phyloP scores from a whole-genome alignment of 225 moss, liverwort and hornwort genomes.

The Asterella californica region DNA sequence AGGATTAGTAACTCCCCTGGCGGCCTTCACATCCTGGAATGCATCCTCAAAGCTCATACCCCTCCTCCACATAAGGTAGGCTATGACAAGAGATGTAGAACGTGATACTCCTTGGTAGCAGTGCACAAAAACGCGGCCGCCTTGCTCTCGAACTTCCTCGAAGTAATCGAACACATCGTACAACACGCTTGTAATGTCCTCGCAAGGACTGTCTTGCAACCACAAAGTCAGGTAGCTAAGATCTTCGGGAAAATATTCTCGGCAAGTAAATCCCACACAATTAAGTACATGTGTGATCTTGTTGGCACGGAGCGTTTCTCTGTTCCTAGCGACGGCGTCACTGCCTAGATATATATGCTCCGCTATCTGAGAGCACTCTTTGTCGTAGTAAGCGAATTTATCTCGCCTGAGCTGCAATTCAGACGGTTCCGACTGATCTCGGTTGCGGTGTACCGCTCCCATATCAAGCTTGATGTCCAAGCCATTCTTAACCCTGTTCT shows the following conservation, averaged over 20 bases:
- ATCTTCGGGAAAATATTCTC: conserved; percentile 43
- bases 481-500: conserved; percentile 24
- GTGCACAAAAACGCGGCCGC: conserved; percentile 51
- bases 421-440: conserved; percentile 38
- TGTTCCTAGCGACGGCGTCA: conserved; percentile 41
- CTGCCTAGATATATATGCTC: conserved; percentile 48
- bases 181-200: conserved; percentile 53
- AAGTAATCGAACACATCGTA: conserved; percentile 62
- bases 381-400: conserved; percentile 50
- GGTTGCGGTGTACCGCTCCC: conserved; percentile 38
- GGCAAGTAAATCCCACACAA: conserved; percentile 51
- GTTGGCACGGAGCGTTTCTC: conserved; percentile 43
- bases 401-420: conserved; percentile 47
- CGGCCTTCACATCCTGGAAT: conserved; percentile 47
- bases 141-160: conserved; percentile 47
- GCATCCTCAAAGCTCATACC: conserved; percentile 49
- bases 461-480: conserved; percentile 51
- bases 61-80: conserved; percentile 52
- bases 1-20: conserved; percentile 45
- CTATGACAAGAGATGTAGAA: conserved; percentile 55
- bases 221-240: conserved; percentile 51
- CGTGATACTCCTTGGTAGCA: conserved; percentile 56
- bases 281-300: conserved; percentile 52
- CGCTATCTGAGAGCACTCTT: conserved; percentile 49
- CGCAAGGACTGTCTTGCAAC: conserved; percentile 49